Base-by-base conservation (phyloP, 2,329 filamentous ascomycete species). In the Magnaporthales sp. region DNA sequence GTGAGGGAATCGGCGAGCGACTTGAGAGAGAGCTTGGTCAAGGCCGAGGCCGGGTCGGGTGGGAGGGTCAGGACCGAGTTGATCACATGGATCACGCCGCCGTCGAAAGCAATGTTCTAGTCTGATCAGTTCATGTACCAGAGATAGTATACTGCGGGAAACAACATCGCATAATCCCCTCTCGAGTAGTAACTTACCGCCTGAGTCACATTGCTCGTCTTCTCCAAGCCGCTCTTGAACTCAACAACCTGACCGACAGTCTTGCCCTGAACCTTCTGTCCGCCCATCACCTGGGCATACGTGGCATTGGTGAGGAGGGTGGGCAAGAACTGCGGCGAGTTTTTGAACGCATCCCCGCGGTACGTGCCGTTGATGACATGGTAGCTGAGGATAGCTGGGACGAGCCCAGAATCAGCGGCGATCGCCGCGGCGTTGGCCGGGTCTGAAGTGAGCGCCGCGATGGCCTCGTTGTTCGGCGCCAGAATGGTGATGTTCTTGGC, bases 261-360 rank as follows among this genome's bases (percentile, higher is more conserved):
- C 4, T 75, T 67, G 3, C 71, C 68, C 68, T 85, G 78, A 4
- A 89, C 80, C 10, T 83, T 79, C 73, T 89, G 87, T 1, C 86
- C 86, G 46, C 81, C 84, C 4, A 84, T 85, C 9, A 89, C 81
- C 66, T 87, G 87, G 69, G 82, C 77, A 72, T 83, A 89, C 0
- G 78, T 76, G 29, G 76, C 64, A 69, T 85, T 81, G 24, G 76
- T 82, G 66, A 89, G 76, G 7, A 83, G 66, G 1, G 79, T 81
- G 4, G 74, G 75, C 29, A 80, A 69, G 56, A 80, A 79, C 4
- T 72, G 67, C 0, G 77, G 68, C 46, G 74, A 72, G 22, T 72
- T 69, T 24, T 66, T 67, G 58, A 78, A 71, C 66, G 71, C 70
- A 2, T 71, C 70, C 5, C 73, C 69, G 32, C 68, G 72, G 69